Evolutionary conservation across 1,139 yeast species (phyloP), one percentile per base, ranked within the genome.

Genomic region (Nakaseomyces uthaithaninus): DNA sequence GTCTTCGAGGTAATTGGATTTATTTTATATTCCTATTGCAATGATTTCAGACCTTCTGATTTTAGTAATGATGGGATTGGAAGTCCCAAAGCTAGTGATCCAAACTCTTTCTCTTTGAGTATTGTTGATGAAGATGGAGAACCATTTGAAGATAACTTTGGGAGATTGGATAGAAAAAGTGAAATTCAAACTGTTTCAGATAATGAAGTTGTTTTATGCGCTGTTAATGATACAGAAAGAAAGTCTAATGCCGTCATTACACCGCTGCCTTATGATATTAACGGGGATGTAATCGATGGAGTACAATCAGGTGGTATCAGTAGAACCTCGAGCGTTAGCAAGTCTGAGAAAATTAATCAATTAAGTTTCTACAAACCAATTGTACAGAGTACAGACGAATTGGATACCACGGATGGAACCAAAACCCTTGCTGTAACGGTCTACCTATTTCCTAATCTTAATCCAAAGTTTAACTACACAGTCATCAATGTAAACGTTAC

Each of bases 111-210:
- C 80, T 66, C 78, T 40, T 52, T 81, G n/a, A 81, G 77, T 44
- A 62, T 81, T 34, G 82, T 78, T 1, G 93, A 82, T 54, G 91
- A 81, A 45, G 89, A 80, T 55, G 91, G 91, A 6, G 87, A 81
- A 42, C 74, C 77, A n/a, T 80, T 78, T 50, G 84, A 80, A 23
- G 77, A 72, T 37, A 74, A 80, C 19, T 81, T 82, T 65, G 91
- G 91, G 3, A 68, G 78, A 3, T 63, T 82, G 41, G 81, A 75
- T 37, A 64, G 89, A 48, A 65, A 71, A 0, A 67, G 81, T 42
- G 48, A 62, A 3, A 63, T 80, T 26, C 62, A 72, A 3, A 71
- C 83, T 0, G 77, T 80, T 52, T 80, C 80, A 36, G 80, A 81
- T n/a, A 75, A 70, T 45, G 87, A 79, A 43, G 68, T 82, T 38